A percentile compares a stretch with the other conserved stretches of the same genome.
Conservation (phyloP, 129 eudicot species). For the Saposhnikovia divaricata region DNA sequence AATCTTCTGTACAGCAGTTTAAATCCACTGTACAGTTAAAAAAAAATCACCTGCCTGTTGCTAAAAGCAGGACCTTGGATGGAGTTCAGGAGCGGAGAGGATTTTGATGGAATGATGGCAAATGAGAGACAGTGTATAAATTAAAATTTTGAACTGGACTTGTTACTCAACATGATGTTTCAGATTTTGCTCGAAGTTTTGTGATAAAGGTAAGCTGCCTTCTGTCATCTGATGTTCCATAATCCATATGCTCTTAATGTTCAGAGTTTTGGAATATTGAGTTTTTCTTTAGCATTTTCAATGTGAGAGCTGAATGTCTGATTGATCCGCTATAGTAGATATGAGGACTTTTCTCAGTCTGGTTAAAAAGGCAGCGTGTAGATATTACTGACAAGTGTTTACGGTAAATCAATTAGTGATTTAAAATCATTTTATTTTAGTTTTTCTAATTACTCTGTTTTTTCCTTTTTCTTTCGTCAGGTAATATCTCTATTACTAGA, state of each 20-base stretch:
- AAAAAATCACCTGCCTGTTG: neutral
- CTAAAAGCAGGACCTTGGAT: neutral
- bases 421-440: neutral
- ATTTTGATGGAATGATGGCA: conserved; percentile 4
- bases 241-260: neutral
- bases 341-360: neutral
- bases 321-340: neutral
- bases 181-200: neutral
- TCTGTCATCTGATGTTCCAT: neutral
- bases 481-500: neutral
- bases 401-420: neutral
- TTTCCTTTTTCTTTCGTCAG: neutral
- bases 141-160: neutral
- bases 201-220: neutral
- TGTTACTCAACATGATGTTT: neutral
- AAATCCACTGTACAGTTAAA: neutral
- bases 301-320: neutral
- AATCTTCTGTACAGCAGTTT: neutral
- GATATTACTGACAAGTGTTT: conserved; percentile 4
- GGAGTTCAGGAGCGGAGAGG: neutral
- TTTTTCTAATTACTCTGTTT: neutral
- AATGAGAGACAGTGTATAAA: neutral
- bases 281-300: neutral
- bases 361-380: conserved; percentile 7
- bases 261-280: neutral